phyloP scores from a whole-genome alignment of 495 filamentous ascomycete species.

The Sordaria brevicollis region DNA sequence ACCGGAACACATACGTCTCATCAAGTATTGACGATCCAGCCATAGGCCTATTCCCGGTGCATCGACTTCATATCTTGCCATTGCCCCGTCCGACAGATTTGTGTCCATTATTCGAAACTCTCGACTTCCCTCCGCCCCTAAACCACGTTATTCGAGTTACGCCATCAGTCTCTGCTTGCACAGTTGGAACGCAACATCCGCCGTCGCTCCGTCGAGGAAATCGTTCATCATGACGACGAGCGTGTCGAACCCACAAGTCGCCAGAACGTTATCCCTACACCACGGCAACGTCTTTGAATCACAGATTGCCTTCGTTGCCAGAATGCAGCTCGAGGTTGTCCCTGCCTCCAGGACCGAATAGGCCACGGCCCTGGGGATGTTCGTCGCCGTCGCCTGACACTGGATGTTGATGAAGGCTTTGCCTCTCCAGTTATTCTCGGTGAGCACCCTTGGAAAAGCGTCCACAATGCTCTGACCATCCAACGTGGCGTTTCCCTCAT shows the following conservation, averaged over 20 bases:
- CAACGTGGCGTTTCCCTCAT: constrained; percentile 40
- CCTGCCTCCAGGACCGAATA: constrained; percentile 35
- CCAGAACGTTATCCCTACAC: constrained; percentile 31
- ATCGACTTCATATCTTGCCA: neutral
- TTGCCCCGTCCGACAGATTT: neutral
- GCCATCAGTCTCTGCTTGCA: constrained; percentile 27
- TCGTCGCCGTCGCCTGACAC: constrained; percentile 45
- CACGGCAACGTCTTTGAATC: constrained; percentile 42
- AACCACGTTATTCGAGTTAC: neutral
- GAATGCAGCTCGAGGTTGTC: constrained; percentile 30
- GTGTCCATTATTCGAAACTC: no score
- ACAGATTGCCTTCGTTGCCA: constrained; percentile 42
- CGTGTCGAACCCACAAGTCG: constrained; percentile 23
- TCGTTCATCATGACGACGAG: constrained; percentile 45
- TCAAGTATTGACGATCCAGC: neutral
- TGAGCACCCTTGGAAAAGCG: constrained; percentile 29
- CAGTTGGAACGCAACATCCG: constrained; percentile 36
- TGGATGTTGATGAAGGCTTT: constrained; percentile 40
- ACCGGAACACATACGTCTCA: neutral
- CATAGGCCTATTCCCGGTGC: neutral
- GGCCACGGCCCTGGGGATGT: constrained; percentile 36
- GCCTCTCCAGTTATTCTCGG: constrained; percentile 22
- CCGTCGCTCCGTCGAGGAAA: constrained; percentile 44
- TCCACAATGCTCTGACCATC: constrained; percentile 35
- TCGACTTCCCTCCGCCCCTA: neutral